Conservation (phyloP, 2,329 filamentous ascomycete species). For the Davidsoniella eucalypti region DNA sequence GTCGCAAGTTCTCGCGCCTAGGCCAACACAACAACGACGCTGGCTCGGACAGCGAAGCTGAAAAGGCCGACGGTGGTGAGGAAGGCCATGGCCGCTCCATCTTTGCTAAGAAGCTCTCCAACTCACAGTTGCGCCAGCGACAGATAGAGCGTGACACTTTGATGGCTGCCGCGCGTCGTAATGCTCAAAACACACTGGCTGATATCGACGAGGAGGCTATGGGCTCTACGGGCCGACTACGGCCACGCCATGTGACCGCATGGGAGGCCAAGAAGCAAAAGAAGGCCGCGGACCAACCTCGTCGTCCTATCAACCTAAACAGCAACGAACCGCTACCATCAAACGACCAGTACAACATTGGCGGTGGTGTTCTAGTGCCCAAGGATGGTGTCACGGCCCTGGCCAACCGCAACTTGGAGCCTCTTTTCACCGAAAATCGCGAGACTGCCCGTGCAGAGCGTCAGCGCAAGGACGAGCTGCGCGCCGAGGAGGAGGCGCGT, state of each 20-base stretch:
- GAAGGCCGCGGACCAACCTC: slow-evolving; percentile 42
- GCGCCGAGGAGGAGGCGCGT: slow-evolving; percentile 66
- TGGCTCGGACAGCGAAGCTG: slow-evolving; percentile 12
- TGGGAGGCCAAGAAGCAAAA: slow-evolving; percentile 67
- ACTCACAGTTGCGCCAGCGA: slow-evolving; percentile 58
- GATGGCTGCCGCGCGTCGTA: slow-evolving; percentile 64
- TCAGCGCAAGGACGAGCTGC: slow-evolving; percentile 47
- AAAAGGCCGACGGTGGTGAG: slow-evolving; percentile 28
- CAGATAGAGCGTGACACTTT: slow-evolving; percentile 59
- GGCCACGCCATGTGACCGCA: slow-evolving; percentile 49
- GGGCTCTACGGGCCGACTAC: slow-evolving; percentile 47
- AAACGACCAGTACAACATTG: slow-evolving; percentile 5
- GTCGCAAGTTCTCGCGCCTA: slow-evolving; percentile 26
- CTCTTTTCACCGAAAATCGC: slow-evolving; percentile 23
- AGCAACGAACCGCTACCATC: slow-evolving; percentile 1
- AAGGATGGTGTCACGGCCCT: slow-evolving; percentile 4
- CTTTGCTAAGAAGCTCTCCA: slow-evolving; percentile 49
- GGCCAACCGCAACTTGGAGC: slow-evolving; percentile 20
- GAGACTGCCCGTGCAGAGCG: slow-evolving; percentile 20
- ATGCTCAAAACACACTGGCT: slow-evolving; percentile 64
- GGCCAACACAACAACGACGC: slow-evolving; percentile 15
- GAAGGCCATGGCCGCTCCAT: slow-evolving; percentile 49
- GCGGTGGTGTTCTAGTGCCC: slow-evolving; percentile 6
- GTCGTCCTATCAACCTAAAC: slow-evolving; percentile 17
- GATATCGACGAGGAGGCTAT: slow-evolving; percentile 53